Base-by-base conservation (phyloP, 192 early-diverging fungal species). In the Coemansia sp. region DNA sequence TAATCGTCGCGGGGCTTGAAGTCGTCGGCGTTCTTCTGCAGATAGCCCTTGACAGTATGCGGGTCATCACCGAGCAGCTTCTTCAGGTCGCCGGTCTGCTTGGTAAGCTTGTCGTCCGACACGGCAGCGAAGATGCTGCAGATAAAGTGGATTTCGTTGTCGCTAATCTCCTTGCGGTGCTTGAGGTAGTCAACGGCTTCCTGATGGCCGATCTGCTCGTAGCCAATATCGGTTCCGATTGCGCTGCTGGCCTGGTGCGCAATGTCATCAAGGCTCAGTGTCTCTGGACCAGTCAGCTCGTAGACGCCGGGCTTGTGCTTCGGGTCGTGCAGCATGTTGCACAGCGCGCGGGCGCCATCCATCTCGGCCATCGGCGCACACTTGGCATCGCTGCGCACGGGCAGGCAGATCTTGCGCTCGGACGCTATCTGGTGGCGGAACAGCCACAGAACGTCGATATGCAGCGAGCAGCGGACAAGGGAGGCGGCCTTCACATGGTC, bases 401-500 rank as follows among this genome's bases (percentile, higher is more conserved):
- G 20, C 57, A 79, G 67, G 45, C 69, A 61, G 45, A 79, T 58
- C 64, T 58, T 60, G 53, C 50, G 55, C 36, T 79, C 49, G 3
- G 28, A 47, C 7, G 68, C 72, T 23, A 81, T 71, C 69, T 74
- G 69, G 25, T 47, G 54, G 34, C 78, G 78, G 69, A 81, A 69
- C 53, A 75, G 66, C 68, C 71, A 81, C 55, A 81, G 59, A 27
- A 75, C 25, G 51, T 75, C 69, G 1, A 75, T 71, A 58, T 75
- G 72, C 61, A 81, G 19, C 46, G 72, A 69, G 62, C 68, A 75
- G 69, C 72, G 71, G 62, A 81, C 51, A 8, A 81, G 68, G 54
- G 72, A 81, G 23, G 73, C 69, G 2, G 50, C 66, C 60, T 69
- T 39, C 56, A 74, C 23, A 61, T 65, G 50, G 58, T 30, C 60